Conservation (phyloP, 768 basidiomycete genomes). For the Kwoniella europaea region DNA sequence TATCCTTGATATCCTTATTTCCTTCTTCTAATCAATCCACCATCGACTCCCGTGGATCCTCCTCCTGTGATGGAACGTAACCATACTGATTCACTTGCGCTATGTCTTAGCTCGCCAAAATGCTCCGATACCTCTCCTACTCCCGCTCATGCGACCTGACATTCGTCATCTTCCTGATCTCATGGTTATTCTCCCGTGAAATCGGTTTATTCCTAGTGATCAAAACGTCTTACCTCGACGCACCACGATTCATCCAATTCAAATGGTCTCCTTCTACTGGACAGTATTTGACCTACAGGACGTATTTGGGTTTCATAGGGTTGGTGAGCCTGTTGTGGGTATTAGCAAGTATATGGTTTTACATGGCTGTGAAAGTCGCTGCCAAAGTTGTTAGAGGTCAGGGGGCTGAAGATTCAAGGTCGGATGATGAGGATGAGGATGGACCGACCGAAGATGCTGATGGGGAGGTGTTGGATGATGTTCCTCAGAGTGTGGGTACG, state of each 20-base stretch:
- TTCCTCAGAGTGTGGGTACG: conserved; percentile 17
- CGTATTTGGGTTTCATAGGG: conserved; percentile 63
- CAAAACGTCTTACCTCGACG: conserved; percentile 66
- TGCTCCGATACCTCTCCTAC: conserved; percentile 81
- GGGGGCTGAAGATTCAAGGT: conserved; percentile 81
- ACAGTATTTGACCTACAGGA: conserved; percentile 64
- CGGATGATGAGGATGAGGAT: conserved; percentile 63
- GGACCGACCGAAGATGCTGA: conserved; percentile 3
- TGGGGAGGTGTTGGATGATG: conserved; percentile 8
- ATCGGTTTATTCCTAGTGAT: conserved; percentile 77
- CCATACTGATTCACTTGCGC: not conserved
- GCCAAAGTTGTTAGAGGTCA: conserved; percentile 75
- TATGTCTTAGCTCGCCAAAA: conserved; percentile 77
- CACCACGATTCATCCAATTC: conserved; percentile 63
- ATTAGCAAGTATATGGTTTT: conserved; percentile 77
- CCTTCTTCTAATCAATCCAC: not conserved
- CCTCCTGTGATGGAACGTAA: no score
- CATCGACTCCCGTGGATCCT: not conserved
- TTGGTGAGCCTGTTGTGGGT: conserved; percentile 56
- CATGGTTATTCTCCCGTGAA: conserved; percentile 91
- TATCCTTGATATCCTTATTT: not conserved
- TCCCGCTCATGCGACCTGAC: conserved; percentile 70
- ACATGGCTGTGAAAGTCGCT: conserved; percentile 82
- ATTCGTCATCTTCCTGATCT: conserved; percentile 81
- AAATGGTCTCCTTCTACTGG: conserved; percentile 69